phyloP scores from a whole-genome alignment of 305 asterid genomes.

The Fraxinus albicans region DNA sequence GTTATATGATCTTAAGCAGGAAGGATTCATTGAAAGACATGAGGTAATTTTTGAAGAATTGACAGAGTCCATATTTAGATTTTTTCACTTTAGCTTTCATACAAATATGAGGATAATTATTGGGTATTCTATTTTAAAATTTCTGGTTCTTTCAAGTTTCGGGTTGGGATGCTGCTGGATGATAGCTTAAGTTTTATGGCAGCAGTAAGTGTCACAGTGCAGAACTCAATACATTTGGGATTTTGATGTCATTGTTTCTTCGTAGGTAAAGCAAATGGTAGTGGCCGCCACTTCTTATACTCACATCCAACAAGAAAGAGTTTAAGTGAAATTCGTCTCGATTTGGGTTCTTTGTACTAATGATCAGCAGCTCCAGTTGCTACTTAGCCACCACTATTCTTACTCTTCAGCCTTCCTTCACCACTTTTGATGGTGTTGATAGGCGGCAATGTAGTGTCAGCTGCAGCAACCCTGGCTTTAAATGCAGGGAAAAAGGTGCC shows the following conservation, averaged over 20 bases:
- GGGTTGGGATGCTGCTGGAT: constrained; percentile 2
- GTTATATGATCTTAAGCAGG: constrained; percentile 90
- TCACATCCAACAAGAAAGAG: too few species aligned
- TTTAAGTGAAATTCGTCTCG: too few species aligned
- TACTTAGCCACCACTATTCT: too few species aligned
- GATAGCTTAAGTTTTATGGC: background rate
- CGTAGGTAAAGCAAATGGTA: too few species aligned
- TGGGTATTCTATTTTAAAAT: background rate
- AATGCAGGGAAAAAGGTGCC: too few species aligned
- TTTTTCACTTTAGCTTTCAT: background rate
- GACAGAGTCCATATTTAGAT: background rate
- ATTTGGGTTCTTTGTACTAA: too few species aligned
- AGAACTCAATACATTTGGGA: background rate
- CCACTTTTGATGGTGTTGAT: too few species aligned
- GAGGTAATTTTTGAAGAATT: constrained; percentile 50
- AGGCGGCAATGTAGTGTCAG: too few species aligned
- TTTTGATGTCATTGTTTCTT: constrained; percentile 20
- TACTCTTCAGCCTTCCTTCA: too few species aligned
- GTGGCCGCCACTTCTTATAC: too few species aligned
- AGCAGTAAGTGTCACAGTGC: background rate
- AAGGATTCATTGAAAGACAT: constrained; percentile 85
- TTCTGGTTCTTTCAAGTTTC: background rate
- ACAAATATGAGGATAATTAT: background rate
- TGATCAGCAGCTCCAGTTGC: too few species aligned
- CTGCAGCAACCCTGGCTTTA: too few species aligned